These are phyloP conservation scores for Colletotrichum agaves DNA, from an alignment of 2,329 filamentous ascomycete genomes.

Conservation along the genomic window DNA sequence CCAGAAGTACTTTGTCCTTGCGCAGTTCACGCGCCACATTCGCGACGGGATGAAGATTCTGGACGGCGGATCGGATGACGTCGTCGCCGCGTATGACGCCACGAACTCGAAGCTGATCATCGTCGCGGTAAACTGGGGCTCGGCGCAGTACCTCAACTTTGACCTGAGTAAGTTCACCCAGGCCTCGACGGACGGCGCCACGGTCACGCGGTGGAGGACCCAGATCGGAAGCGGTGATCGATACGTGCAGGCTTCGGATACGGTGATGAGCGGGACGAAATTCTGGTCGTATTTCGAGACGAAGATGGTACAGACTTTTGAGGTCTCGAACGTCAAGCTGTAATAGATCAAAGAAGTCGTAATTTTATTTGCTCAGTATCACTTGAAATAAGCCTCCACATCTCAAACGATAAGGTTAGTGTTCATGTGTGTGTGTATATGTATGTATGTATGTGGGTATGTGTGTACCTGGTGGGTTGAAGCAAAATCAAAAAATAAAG, in stretches of 20 bases:
- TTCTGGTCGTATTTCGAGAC: constrained; percentile 51
- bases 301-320: constrained; percentile 52
- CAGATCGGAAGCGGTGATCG: constrained; percentile 48
- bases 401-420: too few species aligned
- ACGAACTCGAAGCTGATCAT: constrained; percentile 48
- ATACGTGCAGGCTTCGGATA: constrained; percentile 48
- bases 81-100: constrained; percentile 52
- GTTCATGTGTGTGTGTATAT: not conserved
- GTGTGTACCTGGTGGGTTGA: not conserved
- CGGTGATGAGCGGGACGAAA: constrained; percentile 46
- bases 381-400: too few species aligned
- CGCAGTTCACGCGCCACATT: constrained; percentile 55
- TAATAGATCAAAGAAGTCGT: not conserved
- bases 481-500: not conserved
- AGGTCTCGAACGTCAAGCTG: constrained; percentile 45
- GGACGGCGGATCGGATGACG: constrained; percentile 48
- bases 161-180: constrained; percentile 49
- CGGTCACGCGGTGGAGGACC: constrained; percentile 51
- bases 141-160: constrained; percentile 51
- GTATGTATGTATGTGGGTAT: too few species aligned
- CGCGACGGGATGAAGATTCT: constrained; percentile 53
- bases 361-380: too few species aligned
- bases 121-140: constrained; percentile 53
- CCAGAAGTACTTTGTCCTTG: constrained; percentile 55
- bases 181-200: constrained; percentile 44